Conservation (phyloP, 306 rosid species). For the Myrica gale region DNA sequence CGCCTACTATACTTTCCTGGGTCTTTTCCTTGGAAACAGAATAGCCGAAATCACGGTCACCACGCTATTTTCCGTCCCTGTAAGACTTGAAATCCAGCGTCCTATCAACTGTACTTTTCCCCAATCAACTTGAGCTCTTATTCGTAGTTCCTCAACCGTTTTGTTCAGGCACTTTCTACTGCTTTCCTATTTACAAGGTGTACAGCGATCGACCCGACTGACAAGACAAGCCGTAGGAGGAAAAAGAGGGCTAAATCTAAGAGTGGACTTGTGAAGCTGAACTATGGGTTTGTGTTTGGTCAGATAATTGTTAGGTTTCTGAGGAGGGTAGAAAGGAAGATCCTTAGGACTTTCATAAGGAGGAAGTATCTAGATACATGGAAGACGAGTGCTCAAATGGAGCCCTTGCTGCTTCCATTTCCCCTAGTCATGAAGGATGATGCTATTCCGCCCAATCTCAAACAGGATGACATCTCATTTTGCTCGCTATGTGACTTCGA, state of each 20-base stretch:
- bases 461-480: conserved; percentile 72
- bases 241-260: conserved; percentile 35
- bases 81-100: conserved; percentile 14
- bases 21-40: conserved; percentile 71
- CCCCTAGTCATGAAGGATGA: conserved; percentile 76
- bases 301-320: conserved; percentile 71
- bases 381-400: conserved; percentile 51
- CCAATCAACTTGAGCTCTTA: neutral
- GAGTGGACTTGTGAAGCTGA: conserved; percentile 39
- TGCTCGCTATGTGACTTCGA: conserved; percentile 77
- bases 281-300: conserved; percentile 56
- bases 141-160: neutral
- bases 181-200: conserved; percentile 79
- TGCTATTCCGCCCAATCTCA: conserved; percentile 55
- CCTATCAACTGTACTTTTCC: neutral
- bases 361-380: conserved; percentile 77
- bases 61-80: conserved; percentile 53
- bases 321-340: conserved; percentile 75
- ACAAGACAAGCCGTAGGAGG: conserved; percentile 58
- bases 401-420: conserved; percentile 78
- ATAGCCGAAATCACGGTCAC: conserved; percentile 62
- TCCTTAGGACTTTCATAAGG: conserved; percentile 70
- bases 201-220: conserved; percentile 85
- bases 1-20: conserved; percentile 72
- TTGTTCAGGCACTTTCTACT: conserved; percentile 54